Evolutionary conservation across 1,284 basidiomycete genomes (phyloP), one percentile per base, ranked within the genome.

Genomic region (Hymenochaete sp.): DNA sequence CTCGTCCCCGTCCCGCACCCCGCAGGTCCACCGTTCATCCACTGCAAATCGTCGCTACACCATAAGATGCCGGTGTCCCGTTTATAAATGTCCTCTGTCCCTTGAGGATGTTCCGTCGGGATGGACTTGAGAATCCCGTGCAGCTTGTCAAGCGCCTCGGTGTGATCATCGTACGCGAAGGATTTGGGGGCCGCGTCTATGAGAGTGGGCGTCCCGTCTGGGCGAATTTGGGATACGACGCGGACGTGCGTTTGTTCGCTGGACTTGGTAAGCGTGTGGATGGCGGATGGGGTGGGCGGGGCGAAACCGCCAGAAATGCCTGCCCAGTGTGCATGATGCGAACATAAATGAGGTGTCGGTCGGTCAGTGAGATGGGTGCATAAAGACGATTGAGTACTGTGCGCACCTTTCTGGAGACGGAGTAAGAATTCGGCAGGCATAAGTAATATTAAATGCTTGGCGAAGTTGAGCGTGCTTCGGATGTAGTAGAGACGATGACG

Each of bases 281-380:
- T 64, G 13, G 72, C 73, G 35, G 62, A 63, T 3, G 80, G 78
- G 5, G 67, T 77, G 2, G 83, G 77, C 0, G 82, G 80, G 13
- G 74, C 77, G 56, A 87, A 83, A 33, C 84, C 84, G 33, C 83
- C 83, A 9, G 66, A 62, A 57, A 86, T 86, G 49, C 83, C 83
- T 85, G n/a, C n/a, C n/a, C n/a, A n/a, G n/a, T n/a, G 26, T 24
- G 5, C 13, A 19, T 9, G 10, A n/a, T n/a, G n/a, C n/a, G n/a
- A n/a, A n/a, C n/a, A n/a, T n/a, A n/a, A n/a, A n/a, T n/a, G n/a
- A n/a, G n/a, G n/a, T n/a, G n/a, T n/a, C n/a, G n/a, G n/a, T n/a
- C n/a, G n/a, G n/a, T n/a, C n/a, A n/a, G n/a, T n/a, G n/a, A n/a
- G n/a, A n/a, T n/a, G n/a, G n/a, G n/a, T n/a, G n/a, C n/a, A n/a